phyloP scores from a whole-genome alignment of 768 basidiomycete species.

The Tylopilus sp. region DNA sequence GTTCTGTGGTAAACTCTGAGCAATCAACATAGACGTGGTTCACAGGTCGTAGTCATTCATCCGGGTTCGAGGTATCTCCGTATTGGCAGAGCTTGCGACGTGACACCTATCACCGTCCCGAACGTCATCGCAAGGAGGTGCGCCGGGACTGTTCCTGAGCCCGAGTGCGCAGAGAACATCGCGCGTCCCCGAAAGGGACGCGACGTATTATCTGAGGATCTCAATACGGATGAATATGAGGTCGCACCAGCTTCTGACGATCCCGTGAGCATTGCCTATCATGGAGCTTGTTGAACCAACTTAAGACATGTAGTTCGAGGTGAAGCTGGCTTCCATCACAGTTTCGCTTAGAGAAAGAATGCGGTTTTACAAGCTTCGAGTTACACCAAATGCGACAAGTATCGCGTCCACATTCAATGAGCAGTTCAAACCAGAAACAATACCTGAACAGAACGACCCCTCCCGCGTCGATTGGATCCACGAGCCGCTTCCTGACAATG shows the following conservation, averaged over 20 bases:
- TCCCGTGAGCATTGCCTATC: conserved; percentile 43
- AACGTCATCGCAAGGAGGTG: conserved; percentile 71
- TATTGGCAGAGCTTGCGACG: conserved; percentile 75
- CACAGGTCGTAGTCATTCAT: conserved; percentile 76
- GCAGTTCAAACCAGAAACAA: conserved; percentile 81
- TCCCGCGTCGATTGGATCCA: conserved; percentile 84
- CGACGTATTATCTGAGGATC: conserved; percentile 17
- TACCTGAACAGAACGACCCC: conserved; percentile 81
- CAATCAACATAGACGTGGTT: conserved; percentile 56
- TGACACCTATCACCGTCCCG: conserved; percentile 63
- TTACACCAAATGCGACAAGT: conserved; percentile 64
- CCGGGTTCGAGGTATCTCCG: conserved; percentile 72
- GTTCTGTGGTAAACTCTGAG: conserved; percentile 28
- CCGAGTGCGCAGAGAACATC: conserved; percentile 48
- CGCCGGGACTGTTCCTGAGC: conserved; percentile 41
- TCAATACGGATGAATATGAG: conserved; percentile 49
- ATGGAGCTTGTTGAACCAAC: neutral
- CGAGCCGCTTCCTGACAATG: conserved; percentile 41
- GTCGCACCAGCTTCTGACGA: conserved; percentile 51
- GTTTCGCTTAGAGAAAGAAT: conserved; percentile 76
- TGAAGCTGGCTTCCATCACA: conserved; percentile 68
- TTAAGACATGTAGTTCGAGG: conserved; percentile 54
- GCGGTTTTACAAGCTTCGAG: conserved; percentile 81
- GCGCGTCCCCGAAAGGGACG: conserved; percentile 48
- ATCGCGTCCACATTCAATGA: conserved; percentile 80